Evolutionary conservation across 768 basidiomycete species (phyloP), one percentile per base, ranked within the genome.

Genomic region (Heimioporus sp.): DNA sequence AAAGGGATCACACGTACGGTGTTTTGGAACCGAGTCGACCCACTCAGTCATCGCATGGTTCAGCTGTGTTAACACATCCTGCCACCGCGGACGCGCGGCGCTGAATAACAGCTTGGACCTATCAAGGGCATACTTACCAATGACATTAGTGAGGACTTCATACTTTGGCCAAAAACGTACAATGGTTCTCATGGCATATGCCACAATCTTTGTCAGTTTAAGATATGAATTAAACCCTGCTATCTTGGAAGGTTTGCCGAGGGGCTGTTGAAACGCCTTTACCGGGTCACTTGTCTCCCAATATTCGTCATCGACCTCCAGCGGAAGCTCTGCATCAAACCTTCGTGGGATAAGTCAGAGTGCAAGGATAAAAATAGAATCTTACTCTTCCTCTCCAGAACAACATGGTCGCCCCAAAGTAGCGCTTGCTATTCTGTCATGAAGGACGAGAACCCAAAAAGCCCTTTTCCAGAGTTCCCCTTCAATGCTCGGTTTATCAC

Each of bases 221-320:
- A 91, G 74, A 43, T 78, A 74, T 34, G 79, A 78, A 60, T 81
- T 83, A 66, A 92, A 92, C 17, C 73, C 78, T 16, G 84, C 64
- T 34, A 89, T 69, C 43, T 68, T 70, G 21, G 82, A 80, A 16
- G 86, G 83, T 52, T 80, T 75, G 11, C 72, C 79, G 12, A 70
- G 63, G 10, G 90, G 91, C 58, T 92, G 92, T 53, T 78, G 77
- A 69, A 90, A 92, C 28, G 78, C 76, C 24, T 67, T 63, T 10
- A 71, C 65, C 12, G 79, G 73, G 49, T 76, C 76, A 48, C 68
- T 72, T 16, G 68, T 70, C 54, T 82, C 79, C 90, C 90, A 94
- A 63, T 83, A 91, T 55, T 85, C 81, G 59, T 87, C 86, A 57
- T 95, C 90, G 13, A 92, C 85, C 65, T 92, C 90, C 12, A 89